phyloP scores from a whole-genome alignment of 768 basidiomycete species.

The Suillus spraguei region DNA sequence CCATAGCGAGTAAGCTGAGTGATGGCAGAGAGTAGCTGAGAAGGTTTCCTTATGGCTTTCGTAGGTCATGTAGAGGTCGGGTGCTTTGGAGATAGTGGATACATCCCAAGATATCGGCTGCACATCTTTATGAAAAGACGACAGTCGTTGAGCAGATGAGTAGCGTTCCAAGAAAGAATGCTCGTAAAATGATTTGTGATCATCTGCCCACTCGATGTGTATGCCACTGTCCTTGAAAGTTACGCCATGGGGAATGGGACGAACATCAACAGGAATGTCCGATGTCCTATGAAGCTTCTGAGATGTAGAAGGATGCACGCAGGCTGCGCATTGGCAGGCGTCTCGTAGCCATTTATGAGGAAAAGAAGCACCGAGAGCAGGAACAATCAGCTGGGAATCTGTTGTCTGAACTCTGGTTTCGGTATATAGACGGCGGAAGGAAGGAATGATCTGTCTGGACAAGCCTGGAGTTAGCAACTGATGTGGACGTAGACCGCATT shows the following conservation, averaged over 20 bases:
- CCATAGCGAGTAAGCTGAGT: slow-evolving; percentile 74
- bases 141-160: slow-evolving; percentile 37
- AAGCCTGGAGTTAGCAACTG: neutral
- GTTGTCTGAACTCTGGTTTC: neutral
- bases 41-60: slow-evolving; percentile 44
- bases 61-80: slow-evolving; percentile 60
- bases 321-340: slow-evolving; percentile 71
- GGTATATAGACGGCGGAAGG: neutral
- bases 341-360: slow-evolving; percentile 85
- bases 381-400: slow-evolving; percentile 18
- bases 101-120: slow-evolving; percentile 47
- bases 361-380: slow-evolving; percentile 45
- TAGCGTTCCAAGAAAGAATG: slow-evolving; percentile 52
- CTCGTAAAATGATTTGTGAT: slow-evolving; percentile 59
- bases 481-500: neutral
- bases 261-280: slow-evolving; percentile 57
- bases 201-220: slow-evolving; percentile 56
- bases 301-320: slow-evolving; percentile 73
- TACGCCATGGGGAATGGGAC: slow-evolving; percentile 46
- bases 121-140: slow-evolving; percentile 48
- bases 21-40: slow-evolving; percentile 58
- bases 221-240: slow-evolving; percentile 47
- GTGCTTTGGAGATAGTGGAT: slow-evolving; percentile 35
- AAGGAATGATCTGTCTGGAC: neutral
- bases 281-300: slow-evolving; percentile 79